Conservation (phyloP, 176 grass and related monocot species). For the Musa itinerans region DNA sequence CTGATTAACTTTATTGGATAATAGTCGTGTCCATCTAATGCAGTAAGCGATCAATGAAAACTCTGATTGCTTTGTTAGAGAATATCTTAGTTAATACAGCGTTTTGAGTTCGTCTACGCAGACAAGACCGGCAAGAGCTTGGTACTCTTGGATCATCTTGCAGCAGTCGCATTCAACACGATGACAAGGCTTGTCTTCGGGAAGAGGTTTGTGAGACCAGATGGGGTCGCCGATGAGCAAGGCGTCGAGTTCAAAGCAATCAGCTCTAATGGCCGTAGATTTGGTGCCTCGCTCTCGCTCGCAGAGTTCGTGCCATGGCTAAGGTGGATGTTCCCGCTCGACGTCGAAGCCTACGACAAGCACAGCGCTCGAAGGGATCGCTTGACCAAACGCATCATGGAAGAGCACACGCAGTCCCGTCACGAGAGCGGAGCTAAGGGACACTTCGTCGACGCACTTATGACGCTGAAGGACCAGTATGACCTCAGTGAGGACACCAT, state of each 20-base stretch:
- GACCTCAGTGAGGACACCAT: conserved; percentile 62
- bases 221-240: conserved; percentile 58
- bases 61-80: no score
- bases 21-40: no score
- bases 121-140: background rate
- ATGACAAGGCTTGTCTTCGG: conserved; percentile 72
- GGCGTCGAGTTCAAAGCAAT: conserved; percentile 67
- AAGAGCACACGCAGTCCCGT: conserved; percentile 50
- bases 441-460: conserved; percentile 59
- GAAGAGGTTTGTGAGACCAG: conserved; percentile 55
- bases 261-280: conserved; percentile 48
- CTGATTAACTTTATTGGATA: no score
- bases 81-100: no score
- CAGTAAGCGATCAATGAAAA: no score
- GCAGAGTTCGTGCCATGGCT: conserved; percentile 41
- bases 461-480: conserved; percentile 49
- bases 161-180: conserved; percentile 56
- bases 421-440: conserved; percentile 34
- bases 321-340: conserved; percentile 38
- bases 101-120: background rate
- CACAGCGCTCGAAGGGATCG: conserved; percentile 37
- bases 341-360: conserved; percentile 36
- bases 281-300: conserved; percentile 60
- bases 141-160: conserved; percentile 22
- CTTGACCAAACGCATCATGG: conserved; percentile 50